Conservation (phyloP, 305 asterid species). For the Rubia peregrina region DNA sequence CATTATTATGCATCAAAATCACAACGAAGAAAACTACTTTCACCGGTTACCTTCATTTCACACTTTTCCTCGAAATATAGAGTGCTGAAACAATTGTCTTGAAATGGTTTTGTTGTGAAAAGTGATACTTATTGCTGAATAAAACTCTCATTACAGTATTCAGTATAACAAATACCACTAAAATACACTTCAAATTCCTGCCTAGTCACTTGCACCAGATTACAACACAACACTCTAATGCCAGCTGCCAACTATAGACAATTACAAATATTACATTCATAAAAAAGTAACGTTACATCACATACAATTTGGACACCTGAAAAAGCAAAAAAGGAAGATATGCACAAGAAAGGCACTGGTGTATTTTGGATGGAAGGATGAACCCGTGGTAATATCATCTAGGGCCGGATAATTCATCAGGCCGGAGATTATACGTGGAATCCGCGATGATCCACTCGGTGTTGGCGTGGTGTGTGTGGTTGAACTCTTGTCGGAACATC, state of each 20-base stretch:
- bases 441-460: slow-evolving; percentile 37
- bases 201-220: slow-evolving; percentile 18
- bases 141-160: slow-evolving; percentile 23
- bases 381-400: slow-evolving; percentile 20
- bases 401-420: slow-evolving; percentile 42
- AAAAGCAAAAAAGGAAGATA: slow-evolving; percentile 21
- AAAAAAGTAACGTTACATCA: slow-evolving; percentile 29
- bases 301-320: slow-evolving; percentile 18
- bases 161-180: slow-evolving; percentile 19
- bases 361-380: slow-evolving; percentile 25
- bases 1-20: too few species aligned
- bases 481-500: slow-evolving; percentile 63
- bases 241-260: slow-evolving; percentile 29
- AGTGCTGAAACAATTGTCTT: too few species aligned
- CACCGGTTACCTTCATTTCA: too few species aligned
- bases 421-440: slow-evolving; percentile 36
- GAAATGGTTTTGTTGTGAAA: neutral
- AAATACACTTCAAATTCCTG: slow-evolving; percentile 26
- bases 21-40: too few species aligned
- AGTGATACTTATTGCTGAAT: neutral
- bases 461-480: slow-evolving; percentile 28
- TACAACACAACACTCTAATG: slow-evolving; percentile 21
- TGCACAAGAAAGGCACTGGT: slow-evolving; percentile 34
- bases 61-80: too few species aligned
- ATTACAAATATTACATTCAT: slow-evolving; percentile 26